These are phyloP conservation scores for Xylariomycetidae sp. DNA, from an alignment of 2,329 filamentous ascomycete species.

Conservation along the genomic window DNA sequence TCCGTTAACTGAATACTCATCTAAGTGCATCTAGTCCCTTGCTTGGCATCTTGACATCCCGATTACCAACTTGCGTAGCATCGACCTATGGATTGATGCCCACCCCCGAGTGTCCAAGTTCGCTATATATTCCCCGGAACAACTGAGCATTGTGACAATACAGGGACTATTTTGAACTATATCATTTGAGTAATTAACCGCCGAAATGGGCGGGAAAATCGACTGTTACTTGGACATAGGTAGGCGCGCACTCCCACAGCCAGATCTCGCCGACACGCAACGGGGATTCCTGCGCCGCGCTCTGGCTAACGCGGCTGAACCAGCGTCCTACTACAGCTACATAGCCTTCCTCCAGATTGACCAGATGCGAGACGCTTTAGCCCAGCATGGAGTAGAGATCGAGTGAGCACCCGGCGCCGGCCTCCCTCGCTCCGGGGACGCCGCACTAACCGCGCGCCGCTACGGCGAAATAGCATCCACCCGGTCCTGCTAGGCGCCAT, in stretches of 20 bases:
- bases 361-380: conserved; percentile 47
- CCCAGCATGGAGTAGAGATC: conserved; percentile 53
- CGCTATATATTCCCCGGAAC: no score
- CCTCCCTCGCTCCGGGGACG: not conserved
- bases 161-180: not conserved
- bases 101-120: no score
- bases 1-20: no score
- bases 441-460: not conserved
- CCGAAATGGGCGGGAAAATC: conserved; percentile 53
- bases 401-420: conserved; percentile 49
- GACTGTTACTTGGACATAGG: conserved; percentile 63
- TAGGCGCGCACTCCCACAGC: conserved; percentile 28
- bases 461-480: conserved; percentile 55
- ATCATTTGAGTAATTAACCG: not conserved
- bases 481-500: conserved; percentile 68
- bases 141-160: no score
- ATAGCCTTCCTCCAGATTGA: conserved; percentile 51
- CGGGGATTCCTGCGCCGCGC: not conserved
- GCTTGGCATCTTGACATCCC: no score
- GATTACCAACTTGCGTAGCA: no score
- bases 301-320: conserved; percentile 4
- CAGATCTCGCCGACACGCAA: not conserved
- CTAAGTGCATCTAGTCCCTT: no score
- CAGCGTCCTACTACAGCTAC: conserved; percentile 62
- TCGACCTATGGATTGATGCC: no score